Percentiles rank a stretch among this genome's conserved stretches.
These are phyloP conservation scores for Fusarium setosum DNA, from an alignment of 2,329 filamentous ascomycete species.

Conservation along the genomic window DNA sequence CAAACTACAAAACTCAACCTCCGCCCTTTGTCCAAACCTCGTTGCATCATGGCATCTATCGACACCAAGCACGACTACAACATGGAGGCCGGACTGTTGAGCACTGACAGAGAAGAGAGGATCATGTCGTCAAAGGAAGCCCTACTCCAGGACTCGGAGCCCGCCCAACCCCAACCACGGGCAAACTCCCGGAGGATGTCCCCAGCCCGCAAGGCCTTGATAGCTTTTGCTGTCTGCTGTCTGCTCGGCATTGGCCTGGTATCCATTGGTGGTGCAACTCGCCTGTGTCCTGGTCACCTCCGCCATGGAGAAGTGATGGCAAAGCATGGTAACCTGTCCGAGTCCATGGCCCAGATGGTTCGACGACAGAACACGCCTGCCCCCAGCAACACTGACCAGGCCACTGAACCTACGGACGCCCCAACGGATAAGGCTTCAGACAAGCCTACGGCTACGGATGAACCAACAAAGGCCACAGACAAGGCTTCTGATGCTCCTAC, in stretches of 20 bases:
- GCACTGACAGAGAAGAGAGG: conserved; percentile 44
- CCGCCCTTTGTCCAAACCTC: conserved; percentile 21
- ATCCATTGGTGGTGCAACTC: conserved; percentile 37
- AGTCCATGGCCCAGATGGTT: conserved; percentile 70
- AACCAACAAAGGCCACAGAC: conserved; percentile 5
- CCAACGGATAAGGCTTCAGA: conserved; percentile 15
- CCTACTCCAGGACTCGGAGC: conserved; percentile 40
- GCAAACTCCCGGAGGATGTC: conserved; percentile 31
- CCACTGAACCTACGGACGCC: conserved; percentile 17
- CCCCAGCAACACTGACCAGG: conserved; percentile 20
- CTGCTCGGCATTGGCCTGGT: conserved; percentile 39
- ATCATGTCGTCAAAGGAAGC: conserved; percentile 42
- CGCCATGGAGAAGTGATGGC: conserved; percentile 33
- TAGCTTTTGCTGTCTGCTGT: conserved; percentile 40
- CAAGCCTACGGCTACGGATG: conserved; percentile 15
- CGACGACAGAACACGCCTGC: conserved; percentile 63
- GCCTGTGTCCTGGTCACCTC: conserved; percentile 42
- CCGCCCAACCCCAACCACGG: conserved; percentile 26
- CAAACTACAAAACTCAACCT: conserved; percentile 41
- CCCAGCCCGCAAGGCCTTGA: conserved; percentile 37
- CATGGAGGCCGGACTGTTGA: conserved; percentile 46
- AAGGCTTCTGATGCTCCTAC: conserved; percentile 21
- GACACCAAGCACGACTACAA: conserved; percentile 43
- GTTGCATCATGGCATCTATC: conserved; percentile 32
- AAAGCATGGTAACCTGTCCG: conserved; percentile 40